These are phyloP conservation scores for Cydonia oblonga DNA, from an alignment of 331 rosid genomes.

Conservation along the genomic window DNA sequence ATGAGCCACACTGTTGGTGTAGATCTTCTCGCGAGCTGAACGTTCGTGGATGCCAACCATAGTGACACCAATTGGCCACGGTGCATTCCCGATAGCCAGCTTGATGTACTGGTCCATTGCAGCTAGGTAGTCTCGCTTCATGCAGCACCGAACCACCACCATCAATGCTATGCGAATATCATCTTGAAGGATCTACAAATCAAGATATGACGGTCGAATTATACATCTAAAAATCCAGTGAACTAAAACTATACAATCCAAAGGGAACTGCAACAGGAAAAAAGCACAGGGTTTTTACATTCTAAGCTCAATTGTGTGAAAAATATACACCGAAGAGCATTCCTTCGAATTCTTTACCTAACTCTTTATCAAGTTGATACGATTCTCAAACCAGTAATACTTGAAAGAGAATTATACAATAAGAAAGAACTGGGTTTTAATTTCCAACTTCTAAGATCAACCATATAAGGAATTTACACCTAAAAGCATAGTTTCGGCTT, in stretches of 20 bases:
- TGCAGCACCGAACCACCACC: conserved; percentile 78
- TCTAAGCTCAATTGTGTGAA: neutral
- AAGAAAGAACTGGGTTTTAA: too few relatives aligned
- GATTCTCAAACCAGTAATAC: too few relatives aligned
- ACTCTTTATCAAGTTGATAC: too few relatives aligned
- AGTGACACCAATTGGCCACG: conserved; percentile 99
- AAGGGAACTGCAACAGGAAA: neutral
- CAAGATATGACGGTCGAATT: too few relatives aligned
- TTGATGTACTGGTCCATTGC: conserved; percentile 97
- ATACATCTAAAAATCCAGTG: too few relatives aligned
- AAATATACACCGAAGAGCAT: neutral
- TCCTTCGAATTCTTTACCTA: too few relatives aligned
- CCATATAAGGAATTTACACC: too few relatives aligned
- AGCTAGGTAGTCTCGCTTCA: conserved; percentile 92
- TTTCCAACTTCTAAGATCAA: too few relatives aligned
- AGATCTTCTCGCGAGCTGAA: conserved; percentile 97
- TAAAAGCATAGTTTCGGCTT: too few relatives aligned
- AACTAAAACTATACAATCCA: neutral
- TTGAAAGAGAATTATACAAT: too few relatives aligned
- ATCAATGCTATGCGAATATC: conserved; percentile 79
- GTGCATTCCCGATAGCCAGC: conserved; percentile 95
- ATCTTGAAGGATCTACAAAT: conserved; percentile 71
- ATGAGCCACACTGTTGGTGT: conserved; percentile 97
- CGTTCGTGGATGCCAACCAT: conserved; percentile 99
- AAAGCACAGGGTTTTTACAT: neutral